Evolutionary conservation across 2,329 filamentous ascomycete species (phyloP), one percentile per base, ranked within the genome.

Genomic region (Colletotrichum chrysophilum): DNA sequence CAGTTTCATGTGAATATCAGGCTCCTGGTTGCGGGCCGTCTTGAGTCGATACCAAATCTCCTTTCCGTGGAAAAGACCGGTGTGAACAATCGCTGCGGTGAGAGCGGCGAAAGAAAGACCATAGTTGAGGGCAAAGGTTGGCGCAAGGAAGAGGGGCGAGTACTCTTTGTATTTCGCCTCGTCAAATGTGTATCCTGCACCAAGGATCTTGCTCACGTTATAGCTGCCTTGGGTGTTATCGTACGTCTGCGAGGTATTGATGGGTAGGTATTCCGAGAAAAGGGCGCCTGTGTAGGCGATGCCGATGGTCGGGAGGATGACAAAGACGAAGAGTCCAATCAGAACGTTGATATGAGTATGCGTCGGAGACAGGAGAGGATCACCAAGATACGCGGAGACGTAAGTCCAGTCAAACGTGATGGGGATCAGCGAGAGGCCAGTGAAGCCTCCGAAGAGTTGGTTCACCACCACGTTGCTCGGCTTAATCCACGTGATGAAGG

Each of bases 401-500:
- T 85, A 83, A 5, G 83, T 85, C 86, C 88, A 89, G 78, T 89
- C 88, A 76, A 93, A 92, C 0, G 90, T 91, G 21, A 91, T 88
- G 4, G 91, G 91, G 70, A 92, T 87, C n/a, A 93, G 82, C 2
- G 90, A 91, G 21, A 92, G 84, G 1, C 91, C 91, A 18, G 89
- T 89, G 77, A 86, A 87, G 4, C 89, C 89, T 13, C 91, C 91
- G 76, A 93, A 92, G 7, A 93, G 79, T 82, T 93, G 91, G 81
- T 93, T 93, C 76, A 93, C 81, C 14, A 91, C 81, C 5, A 90
- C 85, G 72, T 88, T 92, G 66, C 92, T 85, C 6, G 91, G 91
- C 18, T 88, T 89, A 74, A 92, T 89, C 86, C 86, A 93, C 55
- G 91, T 92, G 34, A 90, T 83, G 82, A 91, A 93, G 30, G 90